Evolutionary conservation across 345 rosid genomes (phyloP).

Genomic region (Hibiscus tridactylites): DNA sequence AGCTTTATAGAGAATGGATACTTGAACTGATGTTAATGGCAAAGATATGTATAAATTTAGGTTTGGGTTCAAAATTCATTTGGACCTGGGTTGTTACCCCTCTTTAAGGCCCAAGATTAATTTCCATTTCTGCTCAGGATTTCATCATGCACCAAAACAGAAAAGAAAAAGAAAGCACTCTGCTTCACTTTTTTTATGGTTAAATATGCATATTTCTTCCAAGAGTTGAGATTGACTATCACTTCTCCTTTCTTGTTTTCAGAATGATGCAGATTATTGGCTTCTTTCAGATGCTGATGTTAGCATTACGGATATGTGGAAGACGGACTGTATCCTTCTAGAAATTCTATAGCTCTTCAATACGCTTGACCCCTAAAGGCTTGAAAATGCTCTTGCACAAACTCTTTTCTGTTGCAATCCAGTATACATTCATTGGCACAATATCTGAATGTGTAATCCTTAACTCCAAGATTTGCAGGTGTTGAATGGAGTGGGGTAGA

Average conservation of each 20-base stretch:
- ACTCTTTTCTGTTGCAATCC: background rate
- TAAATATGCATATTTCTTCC: background rate
- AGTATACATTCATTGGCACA: background rate
- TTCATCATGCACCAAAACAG: background rate
- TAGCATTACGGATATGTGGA: conserved; percentile 94
- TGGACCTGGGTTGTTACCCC: background rate
- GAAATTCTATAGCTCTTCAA: conserved; percentile 4
- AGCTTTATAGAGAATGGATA: background rate
- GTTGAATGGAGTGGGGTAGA: conserved; percentile 49
- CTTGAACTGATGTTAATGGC: background rate
- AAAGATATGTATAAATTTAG: background rate
- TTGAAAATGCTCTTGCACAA: background rate
- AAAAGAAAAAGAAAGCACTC: background rate
- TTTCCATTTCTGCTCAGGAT: background rate
- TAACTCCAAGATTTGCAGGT: conserved; percentile 46
- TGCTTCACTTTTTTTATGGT: conserved; percentile 1
- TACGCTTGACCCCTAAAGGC: background rate
- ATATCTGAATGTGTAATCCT: conserved; percentile 25
- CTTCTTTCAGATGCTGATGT: conserved; percentile 73
- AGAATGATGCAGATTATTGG: conserved; percentile 90
- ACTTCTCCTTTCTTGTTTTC: conserved; percentile 21
- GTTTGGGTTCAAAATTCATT: background rate
- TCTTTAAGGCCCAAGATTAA: background rate
- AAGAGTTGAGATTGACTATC: background rate
- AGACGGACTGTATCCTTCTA: conserved; percentile 62